phyloP scores from a whole-genome alignment of 2,329 filamentous ascomycete species.

The Ascocoryne sarcoides region DNA sequence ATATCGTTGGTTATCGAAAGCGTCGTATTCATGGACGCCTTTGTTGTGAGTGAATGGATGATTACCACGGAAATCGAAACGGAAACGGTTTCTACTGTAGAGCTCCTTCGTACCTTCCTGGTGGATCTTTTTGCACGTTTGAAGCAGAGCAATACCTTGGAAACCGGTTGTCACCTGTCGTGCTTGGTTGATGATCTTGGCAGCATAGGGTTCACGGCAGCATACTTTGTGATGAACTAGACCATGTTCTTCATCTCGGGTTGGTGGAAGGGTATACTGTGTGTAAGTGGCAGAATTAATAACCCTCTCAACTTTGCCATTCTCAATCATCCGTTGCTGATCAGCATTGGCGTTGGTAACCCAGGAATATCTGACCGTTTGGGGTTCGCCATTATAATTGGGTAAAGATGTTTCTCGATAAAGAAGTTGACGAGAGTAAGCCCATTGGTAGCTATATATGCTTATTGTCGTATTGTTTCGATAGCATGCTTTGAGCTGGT shows the following conservation, averaged over 20 bases:
- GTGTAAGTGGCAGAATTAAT: too few species aligned
- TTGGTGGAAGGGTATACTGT: too few species aligned
- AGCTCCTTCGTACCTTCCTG: background rate
- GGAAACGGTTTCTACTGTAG: conserved; percentile 5
- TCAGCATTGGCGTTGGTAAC: too few species aligned
- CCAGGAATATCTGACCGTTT: background rate
- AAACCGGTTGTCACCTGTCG: background rate
- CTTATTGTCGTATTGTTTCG: too few species aligned
- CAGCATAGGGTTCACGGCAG: background rate
- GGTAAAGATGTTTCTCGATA: too few species aligned
- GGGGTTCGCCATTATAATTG: background rate
- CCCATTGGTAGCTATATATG: too few species aligned
- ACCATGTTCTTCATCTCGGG: background rate
- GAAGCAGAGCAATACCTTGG: background rate
- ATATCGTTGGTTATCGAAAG: background rate
- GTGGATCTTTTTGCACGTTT: conserved; percentile 1
- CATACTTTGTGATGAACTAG: background rate
- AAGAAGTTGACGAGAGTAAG: too few species aligned
- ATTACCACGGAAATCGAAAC: conserved; percentile 3
- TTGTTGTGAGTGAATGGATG: background rate
- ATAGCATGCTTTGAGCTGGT: too few species aligned
- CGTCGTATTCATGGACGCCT: background rate
- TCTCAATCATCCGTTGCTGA: too few species aligned
- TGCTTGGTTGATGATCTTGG: background rate
- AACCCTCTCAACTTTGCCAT: too few species aligned